A percentile compares a stretch with the other conserved stretches of the same genome.
Evolutionary conservation across 2,329 filamentous ascomycete genomes (phyloP).

Genomic region (Hansfordia pulvinata): DNA sequence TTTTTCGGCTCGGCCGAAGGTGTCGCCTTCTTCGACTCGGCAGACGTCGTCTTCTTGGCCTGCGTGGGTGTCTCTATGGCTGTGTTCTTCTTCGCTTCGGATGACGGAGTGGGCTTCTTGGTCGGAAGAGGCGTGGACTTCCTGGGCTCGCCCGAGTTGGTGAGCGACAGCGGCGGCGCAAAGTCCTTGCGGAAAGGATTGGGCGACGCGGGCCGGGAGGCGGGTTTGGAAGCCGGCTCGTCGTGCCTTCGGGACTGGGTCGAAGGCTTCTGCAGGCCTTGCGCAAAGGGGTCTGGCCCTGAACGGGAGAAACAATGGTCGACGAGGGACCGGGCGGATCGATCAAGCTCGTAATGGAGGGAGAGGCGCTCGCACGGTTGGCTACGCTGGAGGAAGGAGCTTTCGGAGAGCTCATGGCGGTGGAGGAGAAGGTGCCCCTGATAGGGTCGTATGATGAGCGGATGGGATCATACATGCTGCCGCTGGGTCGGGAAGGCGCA

Average conservation of each 20-base stretch:
- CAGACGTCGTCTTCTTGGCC: conserved; percentile 5
- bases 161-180: conserved; percentile 19
- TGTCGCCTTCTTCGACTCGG: conserved; percentile 4
- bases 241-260: conserved; percentile 14
- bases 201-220: conserved; percentile 28
- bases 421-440: conserved; percentile 44
- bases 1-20: conserved; percentile 2
- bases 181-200: conserved; percentile 22
- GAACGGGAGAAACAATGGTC: conserved; percentile 22
- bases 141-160: conserved; percentile 12
- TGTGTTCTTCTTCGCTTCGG: too few species aligned
- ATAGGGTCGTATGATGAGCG: conserved; percentile 59
- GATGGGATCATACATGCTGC: conserved; percentile 83
- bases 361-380: conserved; percentile 74
- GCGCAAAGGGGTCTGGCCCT: conserved; percentile 20
- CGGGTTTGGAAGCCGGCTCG: conserved; percentile 19
- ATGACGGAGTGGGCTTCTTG: conserved; percentile 24
- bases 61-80: too few species aligned
- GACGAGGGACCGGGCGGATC: conserved; percentile 45
- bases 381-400: conserved; percentile 23
- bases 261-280: conserved; percentile 12
- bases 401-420: conserved; percentile 36
- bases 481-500: conserved; percentile 46
- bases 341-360: conserved; percentile 82
- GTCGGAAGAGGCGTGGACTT: conserved; percentile 16